Conservation (phyloP, 805 yeast species). For the Hanseniaspora meyeri region DNA sequence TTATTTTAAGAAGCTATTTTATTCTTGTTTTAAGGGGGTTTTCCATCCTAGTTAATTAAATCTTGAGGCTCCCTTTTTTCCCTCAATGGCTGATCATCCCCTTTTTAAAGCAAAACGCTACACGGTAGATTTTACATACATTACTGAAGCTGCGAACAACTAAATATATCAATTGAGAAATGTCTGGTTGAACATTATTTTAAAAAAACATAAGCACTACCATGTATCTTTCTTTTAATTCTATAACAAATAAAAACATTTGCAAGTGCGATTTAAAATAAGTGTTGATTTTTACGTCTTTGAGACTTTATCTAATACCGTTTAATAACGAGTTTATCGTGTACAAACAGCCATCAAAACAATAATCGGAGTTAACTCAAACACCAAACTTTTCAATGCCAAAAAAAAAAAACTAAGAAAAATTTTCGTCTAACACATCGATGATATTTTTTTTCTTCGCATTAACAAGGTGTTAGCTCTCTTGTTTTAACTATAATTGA, state of each 20-base stretch:
- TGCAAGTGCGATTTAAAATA: too few species aligned
- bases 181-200: too few species aligned
- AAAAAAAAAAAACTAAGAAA: neutral
- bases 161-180: too few species aligned
- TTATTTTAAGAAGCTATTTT: neutral
- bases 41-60: neutral
- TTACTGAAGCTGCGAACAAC: too few species aligned
- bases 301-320: too few species aligned
- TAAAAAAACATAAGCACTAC: too few species aligned
- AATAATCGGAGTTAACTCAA: neutral
- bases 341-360: too few species aligned
- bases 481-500: neutral
- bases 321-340: too few species aligned
- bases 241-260: too few species aligned
- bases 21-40: neutral
- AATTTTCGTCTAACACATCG: neutral
- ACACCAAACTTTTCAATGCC: neutral
- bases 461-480: neutral
- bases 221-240: too few species aligned
- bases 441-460: neutral
- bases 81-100: neutral
- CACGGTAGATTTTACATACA: too few species aligned
- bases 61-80: neutral
- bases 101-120: neutral
- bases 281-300: too few species aligned